These are phyloP conservation scores for Cystobasidiaceae sp. DNA, from an alignment of 1,284 basidiomycete species.

Conservation along the genomic window DNA sequence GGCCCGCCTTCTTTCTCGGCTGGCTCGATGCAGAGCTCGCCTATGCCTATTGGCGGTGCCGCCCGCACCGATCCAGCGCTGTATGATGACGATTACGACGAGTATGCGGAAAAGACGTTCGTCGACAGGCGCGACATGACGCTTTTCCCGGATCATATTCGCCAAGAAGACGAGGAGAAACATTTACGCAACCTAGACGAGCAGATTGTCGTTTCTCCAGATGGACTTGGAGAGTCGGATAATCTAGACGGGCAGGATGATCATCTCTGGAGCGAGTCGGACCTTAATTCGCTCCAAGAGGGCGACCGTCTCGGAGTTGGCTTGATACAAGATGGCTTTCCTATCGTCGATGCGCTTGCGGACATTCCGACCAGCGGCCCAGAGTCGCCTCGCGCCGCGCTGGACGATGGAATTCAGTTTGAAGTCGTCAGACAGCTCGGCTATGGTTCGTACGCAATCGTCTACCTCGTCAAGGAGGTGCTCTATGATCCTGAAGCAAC, in stretches of 20 bases:
- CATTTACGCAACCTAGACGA: conserved; percentile 20
- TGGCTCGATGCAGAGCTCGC: neutral
- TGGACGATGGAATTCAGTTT: conserved; percentile 22
- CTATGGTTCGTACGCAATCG: conserved; percentile 45
- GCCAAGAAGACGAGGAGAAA: conserved; percentile 17
- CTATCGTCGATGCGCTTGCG: conserved; percentile 3
- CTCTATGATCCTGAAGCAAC: conserved; percentile 55
- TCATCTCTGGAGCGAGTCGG: conserved; percentile 30
- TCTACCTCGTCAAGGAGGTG: conserved; percentile 85
- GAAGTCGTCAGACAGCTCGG: conserved; percentile 32
- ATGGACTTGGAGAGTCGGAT: conserved; percentile 1
- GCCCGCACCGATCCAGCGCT: conserved; percentile 8
- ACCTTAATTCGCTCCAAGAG: conserved; percentile 39
- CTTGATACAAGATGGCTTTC: conserved; percentile 35
- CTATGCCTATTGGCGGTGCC: conserved; percentile 12
- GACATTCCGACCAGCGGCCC: neutral
- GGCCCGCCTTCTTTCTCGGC: neutral
- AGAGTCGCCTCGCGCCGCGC: neutral
- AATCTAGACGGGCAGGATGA: neutral
- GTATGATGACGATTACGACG: conserved; percentile 7
- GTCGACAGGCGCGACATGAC: conserved; percentile 22
- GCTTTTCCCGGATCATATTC: neutral
- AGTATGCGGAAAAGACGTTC: conserved; percentile 19
- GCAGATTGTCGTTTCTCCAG: neutral
- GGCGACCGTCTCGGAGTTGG: conserved; percentile 41